Evolutionary conservation across 768 basidiomycete species (phyloP), one percentile per base, ranked within the genome.

Genomic region (Paxillus involutus): DNA sequence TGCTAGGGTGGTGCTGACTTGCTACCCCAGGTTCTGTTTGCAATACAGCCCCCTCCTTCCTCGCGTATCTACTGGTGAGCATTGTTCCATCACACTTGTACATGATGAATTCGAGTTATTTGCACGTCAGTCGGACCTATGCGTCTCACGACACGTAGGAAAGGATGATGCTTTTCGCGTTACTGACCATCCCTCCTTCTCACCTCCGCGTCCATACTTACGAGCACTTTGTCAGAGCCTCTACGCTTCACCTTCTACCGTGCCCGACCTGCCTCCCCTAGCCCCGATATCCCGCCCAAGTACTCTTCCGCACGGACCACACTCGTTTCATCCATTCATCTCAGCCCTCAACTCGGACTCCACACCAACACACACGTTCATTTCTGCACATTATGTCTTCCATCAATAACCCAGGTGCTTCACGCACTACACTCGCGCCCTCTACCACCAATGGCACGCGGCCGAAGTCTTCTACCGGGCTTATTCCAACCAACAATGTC

Each of bases 401-500:
- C 44, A 45, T 40, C 55, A 72, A 52, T 71, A 63, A 60, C 51
- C 59, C 72, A 21, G 62, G 71, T 49, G 63, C 57, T 30, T 66
- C 69, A 35, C 69, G 70, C 50, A 63, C 61, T 4, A 59, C 62
- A 4, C 60, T 62, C 47, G 33, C 60, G 12, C 69, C 58, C 72
- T 66, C 64, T 42, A 35, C 63, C 48, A 35, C 66, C 14, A 67
- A 66, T 45, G 77, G 77, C 51, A 54, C 71, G 9, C 66, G 68
- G 51, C 58, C 69, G 48, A 78, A 78, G 69, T 64, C 81, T 12
- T 72, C 74, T 6, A 68, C 76, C 6, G 68, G 56, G 26, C 76
- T 91, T 32, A 81, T 91, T 2, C 91, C 91, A 8, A 94, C 91
- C 10, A 94, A 94, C 71, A 89, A 80, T 52, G 89, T 94, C 47